phyloP scores from a whole-genome alignment of 352 stramenopile species.

The Phytophthora agathidicida region DNA sequence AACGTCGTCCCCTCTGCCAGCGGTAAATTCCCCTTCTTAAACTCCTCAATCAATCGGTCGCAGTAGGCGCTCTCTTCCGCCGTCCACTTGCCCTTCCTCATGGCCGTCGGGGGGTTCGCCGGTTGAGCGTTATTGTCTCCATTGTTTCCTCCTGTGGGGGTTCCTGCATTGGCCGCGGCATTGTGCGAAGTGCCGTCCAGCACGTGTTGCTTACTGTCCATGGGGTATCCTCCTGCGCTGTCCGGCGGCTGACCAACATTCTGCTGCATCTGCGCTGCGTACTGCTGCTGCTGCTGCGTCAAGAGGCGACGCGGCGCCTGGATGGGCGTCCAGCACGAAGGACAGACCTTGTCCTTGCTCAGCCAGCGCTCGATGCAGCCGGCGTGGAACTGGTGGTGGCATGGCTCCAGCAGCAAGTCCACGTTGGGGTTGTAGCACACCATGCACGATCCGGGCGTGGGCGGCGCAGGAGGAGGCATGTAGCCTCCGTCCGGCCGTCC shows the following conservation, averaged over 20 bases:
- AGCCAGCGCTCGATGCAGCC: conserved; percentile 76
- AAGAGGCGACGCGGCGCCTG: conserved; percentile 63
- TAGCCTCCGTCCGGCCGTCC: conserved; percentile 11
- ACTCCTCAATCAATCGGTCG: conserved; percentile 97
- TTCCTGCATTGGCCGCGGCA: conserved; percentile 4
- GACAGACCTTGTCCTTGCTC: conserved; percentile 80
- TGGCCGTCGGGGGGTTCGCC: conserved; percentile 28
- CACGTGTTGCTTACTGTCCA: conserved; percentile 34
- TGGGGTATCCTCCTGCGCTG: conserved; percentile 5
- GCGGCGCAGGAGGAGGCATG: conserved; percentile 11
- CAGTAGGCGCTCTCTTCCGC: conserved; percentile 97
- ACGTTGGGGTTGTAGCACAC: conserved; percentile 47
- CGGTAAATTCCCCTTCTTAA: conserved; percentile 97
- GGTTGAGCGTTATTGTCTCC: conserved; percentile 1
- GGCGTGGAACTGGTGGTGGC: conserved; percentile 82
- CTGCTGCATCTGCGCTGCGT: conserved; percentile 21
- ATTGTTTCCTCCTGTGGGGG: neutral
- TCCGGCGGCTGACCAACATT: neutral
- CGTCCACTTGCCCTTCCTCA: conserved; percentile 97
- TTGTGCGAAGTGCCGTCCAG: conserved; percentile 18
- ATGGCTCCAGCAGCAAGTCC: conserved; percentile 62
- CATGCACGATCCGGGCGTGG: conserved; percentile 31
- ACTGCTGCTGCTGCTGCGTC: conserved; percentile 23
- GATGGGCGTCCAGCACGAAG: conserved; percentile 75
- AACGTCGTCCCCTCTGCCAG: conserved; percentile 97